phyloP scores from a whole-genome alignment of 805 yeast species.

The Zygoascus ofunaensis region DNA sequence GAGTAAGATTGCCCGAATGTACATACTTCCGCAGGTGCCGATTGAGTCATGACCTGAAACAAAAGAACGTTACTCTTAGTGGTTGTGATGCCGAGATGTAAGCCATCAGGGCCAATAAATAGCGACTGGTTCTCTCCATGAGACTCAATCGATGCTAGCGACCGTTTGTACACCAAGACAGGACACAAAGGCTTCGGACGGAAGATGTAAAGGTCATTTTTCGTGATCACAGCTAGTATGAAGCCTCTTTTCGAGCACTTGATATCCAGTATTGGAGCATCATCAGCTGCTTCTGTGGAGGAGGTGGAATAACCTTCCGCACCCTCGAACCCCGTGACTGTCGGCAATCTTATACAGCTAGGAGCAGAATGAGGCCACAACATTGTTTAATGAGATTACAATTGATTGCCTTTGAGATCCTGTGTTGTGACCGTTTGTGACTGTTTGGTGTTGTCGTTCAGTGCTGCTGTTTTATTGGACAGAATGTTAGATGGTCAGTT shows the following conservation, averaged over 20 bases:
- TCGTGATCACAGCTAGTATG: slow-evolving; percentile 31
- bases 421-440: too few species aligned
- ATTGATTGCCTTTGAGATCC: too few species aligned
- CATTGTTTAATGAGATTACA: slow-evolving; percentile 14
- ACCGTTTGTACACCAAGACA: slow-evolving; percentile 39
- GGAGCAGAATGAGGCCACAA: slow-evolving; percentile 29
- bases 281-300: slow-evolving; percentile 3
- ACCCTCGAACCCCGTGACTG: slow-evolving; percentile 5
- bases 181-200: slow-evolving; percentile 39
- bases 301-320: slow-evolving; percentile 4
- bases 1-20: slow-evolving; percentile 9
- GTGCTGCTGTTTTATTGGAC: too few species aligned
- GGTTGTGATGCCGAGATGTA: slow-evolving; percentile 26
- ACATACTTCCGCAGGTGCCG: slow-evolving; percentile 12
- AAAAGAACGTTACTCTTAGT: slow-evolving; percentile 16
- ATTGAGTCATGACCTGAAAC: slow-evolving; percentile 14
- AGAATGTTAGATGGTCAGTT: too few species aligned
- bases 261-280: slow-evolving; percentile 1
- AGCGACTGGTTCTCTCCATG: slow-evolving; percentile 41
- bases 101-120: slow-evolving; percentile 37
- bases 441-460: too few species aligned
- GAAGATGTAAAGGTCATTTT: slow-evolving; percentile 32
- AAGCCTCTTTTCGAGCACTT: slow-evolving; percentile 18
- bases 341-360: slow-evolving; percentile 21
- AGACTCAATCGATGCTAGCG: slow-evolving; percentile 34